Evolutionary conservation across 1,284 basidiomycete species (phyloP).

Genomic region (Ceratorhiza oryzae-sativae): DNA sequence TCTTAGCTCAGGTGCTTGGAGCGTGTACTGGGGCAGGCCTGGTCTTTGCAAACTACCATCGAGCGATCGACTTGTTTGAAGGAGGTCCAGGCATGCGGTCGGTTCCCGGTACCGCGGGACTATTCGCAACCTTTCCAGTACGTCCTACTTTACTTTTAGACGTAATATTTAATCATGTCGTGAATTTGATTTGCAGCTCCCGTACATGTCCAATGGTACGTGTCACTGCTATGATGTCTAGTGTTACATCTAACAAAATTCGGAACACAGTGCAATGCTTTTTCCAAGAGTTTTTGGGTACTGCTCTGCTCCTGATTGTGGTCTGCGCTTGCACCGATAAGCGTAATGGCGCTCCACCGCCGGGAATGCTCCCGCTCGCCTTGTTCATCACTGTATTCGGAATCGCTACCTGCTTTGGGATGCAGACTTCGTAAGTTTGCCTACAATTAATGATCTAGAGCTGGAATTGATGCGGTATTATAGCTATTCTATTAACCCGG

Average conservation of each 20-base stretch:
- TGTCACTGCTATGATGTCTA: neutral
- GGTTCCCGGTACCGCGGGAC: conserved; percentile 67
- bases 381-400: conserved; percentile 14
- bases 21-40: conserved; percentile 70
- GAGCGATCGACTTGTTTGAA: conserved; percentile 71
- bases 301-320: conserved; percentile 1
- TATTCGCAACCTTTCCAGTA: conserved; percentile 73
- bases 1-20: conserved; percentile 74
- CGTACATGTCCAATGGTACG: conserved; percentile 43
- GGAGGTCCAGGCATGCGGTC: conserved; percentile 65
- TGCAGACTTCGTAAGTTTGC: conserved; percentile 39
- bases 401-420: neutral
- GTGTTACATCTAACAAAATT: conserved; percentile 43
- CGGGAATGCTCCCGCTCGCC: conserved; percentile 3
- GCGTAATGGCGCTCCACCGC: conserved; percentile 5
- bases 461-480: conserved; percentile 46
- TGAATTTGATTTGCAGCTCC: conserved; percentile 7
- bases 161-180: neutral
- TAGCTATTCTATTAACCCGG: conserved; percentile 63
- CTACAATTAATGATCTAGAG: neutral
- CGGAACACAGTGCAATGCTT: conserved; percentile 6
- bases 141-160: neutral
- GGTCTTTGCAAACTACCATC: conserved; percentile 76
- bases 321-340: conserved; percentile 12
- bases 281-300: conserved; percentile 7